phyloP scores from a whole-genome alignment of 345 rosid species.

The Cardamine occulta region DNA sequence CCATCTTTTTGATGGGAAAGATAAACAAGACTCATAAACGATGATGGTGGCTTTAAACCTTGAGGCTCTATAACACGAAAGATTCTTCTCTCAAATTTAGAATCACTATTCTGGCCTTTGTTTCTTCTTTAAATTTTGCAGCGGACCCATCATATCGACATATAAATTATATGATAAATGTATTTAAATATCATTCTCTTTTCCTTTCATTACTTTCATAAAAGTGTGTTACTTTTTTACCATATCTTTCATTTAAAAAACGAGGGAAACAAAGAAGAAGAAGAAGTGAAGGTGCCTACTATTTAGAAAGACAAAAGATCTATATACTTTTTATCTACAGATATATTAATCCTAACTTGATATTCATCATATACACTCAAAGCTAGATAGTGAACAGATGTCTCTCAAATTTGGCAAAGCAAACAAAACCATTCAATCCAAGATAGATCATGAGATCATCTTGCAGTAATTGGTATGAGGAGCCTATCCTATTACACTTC shows the following conservation, averaged over 20 bases:
- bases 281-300: slow-evolving; percentile 26
- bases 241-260: slow-evolving; percentile 26
- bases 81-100: slow-evolving; percentile 11
- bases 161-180: not conserved
- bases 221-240: slow-evolving; percentile 33
- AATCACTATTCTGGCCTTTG: slow-evolving; percentile 18
- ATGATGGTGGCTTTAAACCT: not conserved
- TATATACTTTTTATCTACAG: not conserved
- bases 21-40: slow-evolving; percentile 11
- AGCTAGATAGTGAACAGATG: slow-evolving; percentile 15
- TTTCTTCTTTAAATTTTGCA: not conserved
- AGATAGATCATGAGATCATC: slow-evolving; percentile 2
- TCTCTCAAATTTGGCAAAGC: slow-evolving; percentile 9
- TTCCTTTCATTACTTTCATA: slow-evolving; percentile 38
- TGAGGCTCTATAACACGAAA: slow-evolving; percentile 13
- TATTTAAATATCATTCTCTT: slow-evolving; percentile 27
- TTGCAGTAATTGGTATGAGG: slow-evolving; percentile 7
- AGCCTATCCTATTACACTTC: slow-evolving; percentile 23
- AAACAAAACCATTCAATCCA: slow-evolving; percentile 11
- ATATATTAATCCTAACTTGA: slow-evolving; percentile 17
- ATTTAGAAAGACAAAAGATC: not conserved
- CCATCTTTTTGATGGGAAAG: not conserved
- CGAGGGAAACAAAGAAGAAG: slow-evolving; percentile 12
- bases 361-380: slow-evolving; percentile 5
- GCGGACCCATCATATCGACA: slow-evolving; percentile 24